These are phyloP conservation scores for Penicillium paxilli DNA, from an alignment of 495 filamentous ascomycete species.

Conservation along the genomic window DNA sequence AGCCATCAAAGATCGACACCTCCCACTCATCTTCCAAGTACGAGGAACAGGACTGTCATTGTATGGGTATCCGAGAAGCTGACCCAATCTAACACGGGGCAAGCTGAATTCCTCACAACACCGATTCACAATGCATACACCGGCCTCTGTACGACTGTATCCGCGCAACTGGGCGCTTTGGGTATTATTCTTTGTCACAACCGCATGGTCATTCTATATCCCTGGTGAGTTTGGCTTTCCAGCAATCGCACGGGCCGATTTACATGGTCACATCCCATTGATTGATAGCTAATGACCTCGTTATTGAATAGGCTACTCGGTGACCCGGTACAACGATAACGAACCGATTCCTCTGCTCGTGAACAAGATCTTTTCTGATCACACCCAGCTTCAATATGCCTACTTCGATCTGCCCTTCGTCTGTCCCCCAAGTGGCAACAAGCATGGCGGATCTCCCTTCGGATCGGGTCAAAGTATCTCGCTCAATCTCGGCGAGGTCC, in stretches of 20 bases:
- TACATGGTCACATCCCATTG: neutral
- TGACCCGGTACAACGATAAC: constrained; percentile 77
- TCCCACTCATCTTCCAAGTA: neutral
- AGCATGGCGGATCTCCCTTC: constrained; percentile 67
- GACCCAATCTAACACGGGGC: neutral
- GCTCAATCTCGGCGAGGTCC: constrained; percentile 89
- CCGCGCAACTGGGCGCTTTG: constrained; percentile 32
- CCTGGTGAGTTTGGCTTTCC: constrained; percentile 58
- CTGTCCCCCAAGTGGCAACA: constrained; percentile 74
- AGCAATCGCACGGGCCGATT: neutral
- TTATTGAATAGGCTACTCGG: constrained; percentile 60
- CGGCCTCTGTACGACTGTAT: constrained; percentile 23
- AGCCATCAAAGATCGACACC: neutral
- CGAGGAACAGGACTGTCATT: no score
- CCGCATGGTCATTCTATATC: constrained; percentile 69
- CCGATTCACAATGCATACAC: constrained; percentile 27
- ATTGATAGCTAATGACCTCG: neutral
- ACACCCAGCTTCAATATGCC: constrained; percentile 89
- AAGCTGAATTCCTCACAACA: constrained; percentile 23
- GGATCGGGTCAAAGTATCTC: constrained; percentile 79
- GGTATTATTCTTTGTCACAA: constrained; percentile 42
- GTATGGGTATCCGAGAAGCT: neutral
- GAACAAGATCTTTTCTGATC: constrained; percentile 94
- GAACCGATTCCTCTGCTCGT: constrained; percentile 86
- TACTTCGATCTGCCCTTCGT: constrained; percentile 93